Conservation (phyloP, 176 grass and related monocot genomes). For the Carex pumila region DNA sequence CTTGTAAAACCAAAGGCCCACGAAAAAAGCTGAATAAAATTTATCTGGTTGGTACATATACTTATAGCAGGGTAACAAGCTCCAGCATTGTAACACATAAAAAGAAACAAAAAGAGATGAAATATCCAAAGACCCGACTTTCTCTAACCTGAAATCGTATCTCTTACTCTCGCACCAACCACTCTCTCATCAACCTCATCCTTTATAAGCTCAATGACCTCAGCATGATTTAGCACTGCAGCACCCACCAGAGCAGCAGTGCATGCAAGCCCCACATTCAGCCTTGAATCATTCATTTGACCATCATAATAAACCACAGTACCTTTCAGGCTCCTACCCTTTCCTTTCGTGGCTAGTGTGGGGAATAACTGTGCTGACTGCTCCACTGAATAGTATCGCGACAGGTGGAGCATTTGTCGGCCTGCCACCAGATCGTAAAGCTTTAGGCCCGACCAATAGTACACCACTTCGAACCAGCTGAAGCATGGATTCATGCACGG, state of each 20-base stretch:
- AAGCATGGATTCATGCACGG: conserved; percentile 99
- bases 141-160: conserved; percentile 79
- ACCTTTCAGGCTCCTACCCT: conserved; percentile 68
- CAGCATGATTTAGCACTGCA: conserved; percentile 83
- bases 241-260: conserved; percentile 77
- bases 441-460: conserved; percentile 91
- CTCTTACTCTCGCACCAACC: conserved; percentile 67
- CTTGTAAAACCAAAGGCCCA: not conserved
- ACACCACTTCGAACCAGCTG: conserved; percentile 92
- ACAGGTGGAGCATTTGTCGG: conserved; percentile 76
- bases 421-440: conserved; percentile 91
- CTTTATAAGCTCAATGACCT: conserved; percentile 85
- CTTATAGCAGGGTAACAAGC: not conserved
- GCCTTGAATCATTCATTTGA: conserved; percentile 88
- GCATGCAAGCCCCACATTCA: conserved; percentile 91
- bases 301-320: conserved; percentile 97
- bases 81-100: not conserved
- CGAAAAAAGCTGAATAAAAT: not conserved
- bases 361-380: conserved; percentile 86
- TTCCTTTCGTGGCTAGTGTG: conserved; percentile 59
- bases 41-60: not conserved
- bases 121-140: conserved; percentile 28
- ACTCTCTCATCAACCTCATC: conserved; percentile 61
- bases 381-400: conserved; percentile 88
- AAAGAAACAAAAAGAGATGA: not conserved